phyloP scores from a whole-genome alignment of 1,284 basidiomycete genomes.

The Leccinum pallidistipes region DNA sequence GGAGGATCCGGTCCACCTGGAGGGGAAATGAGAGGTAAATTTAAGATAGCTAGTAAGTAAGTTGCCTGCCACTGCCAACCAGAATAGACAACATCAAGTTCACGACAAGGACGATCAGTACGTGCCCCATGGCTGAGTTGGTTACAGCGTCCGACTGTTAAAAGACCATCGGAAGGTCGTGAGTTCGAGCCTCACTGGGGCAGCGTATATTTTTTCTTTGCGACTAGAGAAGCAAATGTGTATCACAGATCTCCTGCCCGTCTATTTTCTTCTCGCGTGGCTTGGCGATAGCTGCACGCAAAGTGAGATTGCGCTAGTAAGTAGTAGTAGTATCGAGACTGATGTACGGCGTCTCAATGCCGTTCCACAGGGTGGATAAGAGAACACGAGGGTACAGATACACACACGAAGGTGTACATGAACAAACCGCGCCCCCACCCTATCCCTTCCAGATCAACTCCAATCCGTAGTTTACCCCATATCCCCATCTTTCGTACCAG shows the following conservation, averaged over 20 bases:
- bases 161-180: slow-evolving; percentile 62
- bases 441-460: background rate
- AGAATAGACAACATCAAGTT: background rate
- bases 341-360: slow-evolving; percentile 5
- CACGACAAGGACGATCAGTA: background rate
- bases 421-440: background rate
- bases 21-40: background rate
- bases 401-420: slow-evolving; percentile 12
- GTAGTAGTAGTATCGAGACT: slow-evolving; percentile 2
- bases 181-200: slow-evolving; percentile 76
- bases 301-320: background rate
- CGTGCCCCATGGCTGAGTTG: slow-evolving; percentile 79
- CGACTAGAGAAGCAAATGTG: background rate
- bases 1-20: background rate
- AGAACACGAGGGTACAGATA: slow-evolving; percentile 16
- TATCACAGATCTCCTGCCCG: background rate
- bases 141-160: slow-evolving; percentile 84
- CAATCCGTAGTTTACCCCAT: slow-evolving; percentile 47
- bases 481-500: slow-evolving; percentile 72
- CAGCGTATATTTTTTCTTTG: slow-evolving; percentile 37
- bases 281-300: background rate
- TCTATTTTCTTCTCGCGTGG: background rate
- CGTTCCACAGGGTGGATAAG: slow-evolving; percentile 7
- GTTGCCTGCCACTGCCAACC: background rate
- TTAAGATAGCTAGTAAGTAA: too few relatives aligned